A percentile compares a stretch with the other conserved stretches of the same genome.
These are phyloP conservation scores for Citeromyces hawaiiensis DNA, from an alignment of 1,139 yeast species.

Conservation along the genomic window DNA sequence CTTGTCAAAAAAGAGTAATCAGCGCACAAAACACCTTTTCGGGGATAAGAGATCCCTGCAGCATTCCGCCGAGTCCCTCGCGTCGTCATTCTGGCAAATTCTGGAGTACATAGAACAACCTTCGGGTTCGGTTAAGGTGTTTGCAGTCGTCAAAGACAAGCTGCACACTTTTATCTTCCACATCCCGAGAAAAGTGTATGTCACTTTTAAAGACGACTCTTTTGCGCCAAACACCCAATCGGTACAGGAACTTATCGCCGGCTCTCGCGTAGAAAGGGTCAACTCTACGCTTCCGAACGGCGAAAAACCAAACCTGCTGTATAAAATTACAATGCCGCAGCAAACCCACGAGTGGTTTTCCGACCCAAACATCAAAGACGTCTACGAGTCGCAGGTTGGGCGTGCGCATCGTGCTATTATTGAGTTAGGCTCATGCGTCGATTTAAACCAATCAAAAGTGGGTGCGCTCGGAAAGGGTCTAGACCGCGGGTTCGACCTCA, in stretches of 20 bases:
- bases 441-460: constrained; percentile 52
- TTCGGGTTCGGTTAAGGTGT: constrained; percentile 62
- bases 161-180: constrained; percentile 63
- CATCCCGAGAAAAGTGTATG: constrained; percentile 61
- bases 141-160: constrained; percentile 54
- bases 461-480: constrained; percentile 85
- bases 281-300: constrained; percentile 61
- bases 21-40: constrained; percentile 63
- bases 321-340: constrained; percentile 57
- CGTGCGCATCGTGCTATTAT: constrained; percentile 65
- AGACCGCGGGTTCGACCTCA: constrained; percentile 67
- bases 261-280: constrained; percentile 48
- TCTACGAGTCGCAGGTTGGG: constrained; percentile 66
- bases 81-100: constrained; percentile 75
- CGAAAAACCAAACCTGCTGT: constrained; percentile 31
- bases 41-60: constrained; percentile 56
- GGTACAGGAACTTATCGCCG: constrained; percentile 32
- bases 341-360: constrained; percentile 47
- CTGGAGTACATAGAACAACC: constrained; percentile 55
- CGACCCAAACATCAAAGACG: constrained; percentile 48
- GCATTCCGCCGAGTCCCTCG: constrained; percentile 67
- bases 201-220: constrained; percentile 44
- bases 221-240: neutral
- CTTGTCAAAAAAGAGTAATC: constrained; percentile 55
- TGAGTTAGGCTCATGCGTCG: constrained; percentile 62